phyloP scores from a whole-genome alignment of 2,329 filamentous ascomycete species.

The Aspergillus sp. region DNA sequence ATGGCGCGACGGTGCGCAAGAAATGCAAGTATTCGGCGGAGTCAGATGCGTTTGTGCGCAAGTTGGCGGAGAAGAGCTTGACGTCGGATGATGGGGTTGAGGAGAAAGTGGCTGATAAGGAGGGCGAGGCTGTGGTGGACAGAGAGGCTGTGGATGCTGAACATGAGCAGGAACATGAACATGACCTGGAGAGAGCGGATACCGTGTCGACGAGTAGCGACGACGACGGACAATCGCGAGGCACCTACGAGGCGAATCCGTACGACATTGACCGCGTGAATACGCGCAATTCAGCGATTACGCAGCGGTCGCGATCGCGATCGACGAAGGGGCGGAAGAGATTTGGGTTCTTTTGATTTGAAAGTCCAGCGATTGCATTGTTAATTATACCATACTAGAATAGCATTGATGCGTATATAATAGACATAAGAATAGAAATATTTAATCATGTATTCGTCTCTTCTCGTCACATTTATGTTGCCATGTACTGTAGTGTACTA shows the following conservation, averaged over 20 bases:
- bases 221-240: slow-evolving; percentile 4
- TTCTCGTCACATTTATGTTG: not conserved
- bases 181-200: not conserved
- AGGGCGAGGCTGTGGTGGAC: not conserved
- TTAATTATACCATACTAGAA: not conserved
- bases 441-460: not conserved
- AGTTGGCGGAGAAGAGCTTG: slow-evolving; percentile 19
- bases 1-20: slow-evolving; percentile 33
- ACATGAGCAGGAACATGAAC: not conserved
- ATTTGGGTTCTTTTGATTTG: slow-evolving; percentile 4
- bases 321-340: slow-evolving; percentile 1
- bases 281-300: slow-evolving; percentile 28
- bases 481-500: no score
- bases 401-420: not conserved
- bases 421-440: not conserved
- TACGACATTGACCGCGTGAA: slow-evolving; percentile 35
- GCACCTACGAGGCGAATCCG: slow-evolving; percentile 28
- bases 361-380: not conserved
- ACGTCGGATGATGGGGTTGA: not conserved
- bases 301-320: slow-evolving; percentile 19
- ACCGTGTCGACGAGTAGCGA: slow-evolving; percentile 13
- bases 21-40: slow-evolving; percentile 38
- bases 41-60: slow-evolving; percentile 29
- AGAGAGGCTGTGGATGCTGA: not conserved
- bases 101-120: slow-evolving; percentile 1